Percentiles rank a stretch among this genome's conserved stretches.
phyloP scores from a whole-genome alignment of 176 grass and related monocot genomes.

The Musa beccarii region DNA sequence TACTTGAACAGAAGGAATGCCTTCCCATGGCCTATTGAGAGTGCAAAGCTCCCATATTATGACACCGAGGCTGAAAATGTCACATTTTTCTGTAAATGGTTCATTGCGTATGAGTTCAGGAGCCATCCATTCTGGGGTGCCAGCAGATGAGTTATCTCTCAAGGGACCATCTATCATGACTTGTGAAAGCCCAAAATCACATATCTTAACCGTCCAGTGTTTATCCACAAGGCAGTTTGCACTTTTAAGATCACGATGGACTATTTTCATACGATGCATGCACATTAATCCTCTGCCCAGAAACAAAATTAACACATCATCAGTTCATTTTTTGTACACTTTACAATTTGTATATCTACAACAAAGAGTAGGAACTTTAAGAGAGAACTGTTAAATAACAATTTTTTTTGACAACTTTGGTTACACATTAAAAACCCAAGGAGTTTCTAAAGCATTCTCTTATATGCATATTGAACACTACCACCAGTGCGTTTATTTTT shows the following conservation, averaged over 20 bases:
- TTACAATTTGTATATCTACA: too few relatives aligned
- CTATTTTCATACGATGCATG: conserved; percentile 97
- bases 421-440: too few relatives aligned
- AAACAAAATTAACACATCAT: neutral
- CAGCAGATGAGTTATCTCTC: conserved; percentile 85
- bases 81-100: conserved; percentile 94
- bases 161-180: conserved; percentile 56
- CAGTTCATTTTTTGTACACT: neutral
- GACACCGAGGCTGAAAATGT: conserved; percentile 98
- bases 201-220: conserved; percentile 93
- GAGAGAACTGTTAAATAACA: too few relatives aligned
- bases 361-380: too few relatives aligned
- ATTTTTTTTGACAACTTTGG: too few relatives aligned
- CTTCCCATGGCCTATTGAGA: conserved; percentile 88
- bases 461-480: too few relatives aligned
- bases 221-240: conserved; percentile 98
- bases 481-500: too few relatives aligned
- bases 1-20: conserved; percentile 84
- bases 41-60: conserved; percentile 99
- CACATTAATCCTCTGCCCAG: conserved; percentile 84
- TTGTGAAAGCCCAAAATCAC: conserved; percentile 92
- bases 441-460: too few relatives aligned
- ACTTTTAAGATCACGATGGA: conserved; percentile 97
- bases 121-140: conserved; percentile 99
- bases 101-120: conserved; percentile 93